Percentiles rank a stretch among this genome's conserved stretches.
Conservation (phyloP, 352 stramenopile genomes). For the Pythium folliculosum region DNA sequence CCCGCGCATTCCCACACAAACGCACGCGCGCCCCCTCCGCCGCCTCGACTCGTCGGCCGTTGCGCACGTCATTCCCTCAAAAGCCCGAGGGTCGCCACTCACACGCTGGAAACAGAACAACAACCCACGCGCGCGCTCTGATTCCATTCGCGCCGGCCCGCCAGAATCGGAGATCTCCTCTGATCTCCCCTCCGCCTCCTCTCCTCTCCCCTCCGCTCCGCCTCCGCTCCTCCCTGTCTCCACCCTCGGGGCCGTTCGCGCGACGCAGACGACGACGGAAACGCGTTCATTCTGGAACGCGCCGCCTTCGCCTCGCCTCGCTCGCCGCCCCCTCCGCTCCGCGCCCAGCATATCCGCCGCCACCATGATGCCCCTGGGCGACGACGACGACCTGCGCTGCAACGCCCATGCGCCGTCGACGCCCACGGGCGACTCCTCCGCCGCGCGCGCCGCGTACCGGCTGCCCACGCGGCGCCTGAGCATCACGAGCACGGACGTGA, state of each 20-base stretch:
- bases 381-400: constrained; percentile 20
- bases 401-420: constrained; percentile 5
- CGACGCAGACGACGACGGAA: background rate
- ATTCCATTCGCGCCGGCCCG: constrained; percentile 8
- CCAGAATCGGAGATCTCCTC: background rate
- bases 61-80: constrained; percentile 27
- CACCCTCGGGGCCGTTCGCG: background rate
- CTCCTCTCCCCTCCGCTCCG: background rate
- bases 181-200: background rate
- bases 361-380: constrained; percentile 23
- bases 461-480: constrained; percentile 13
- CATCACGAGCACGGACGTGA: constrained; percentile 19
- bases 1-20: background rate
- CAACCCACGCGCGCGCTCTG: background rate
- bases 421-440: background rate
- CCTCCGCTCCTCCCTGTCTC: background rate
- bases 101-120: background rate
- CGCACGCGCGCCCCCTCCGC: constrained; percentile 8
- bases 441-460: constrained; percentile 7
- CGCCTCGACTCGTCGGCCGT: constrained; percentile 26
- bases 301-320: background rate
- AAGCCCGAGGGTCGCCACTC: constrained; percentile 1
- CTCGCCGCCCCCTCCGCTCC: background rate
- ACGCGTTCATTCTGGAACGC: constrained; percentile 17
- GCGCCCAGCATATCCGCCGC: constrained; percentile 5